Percentiles rank a stretch among this genome's conserved stretches.
Conservation (phyloP, 352 stramenopile species). For the Phytophthora ramorum region DNA sequence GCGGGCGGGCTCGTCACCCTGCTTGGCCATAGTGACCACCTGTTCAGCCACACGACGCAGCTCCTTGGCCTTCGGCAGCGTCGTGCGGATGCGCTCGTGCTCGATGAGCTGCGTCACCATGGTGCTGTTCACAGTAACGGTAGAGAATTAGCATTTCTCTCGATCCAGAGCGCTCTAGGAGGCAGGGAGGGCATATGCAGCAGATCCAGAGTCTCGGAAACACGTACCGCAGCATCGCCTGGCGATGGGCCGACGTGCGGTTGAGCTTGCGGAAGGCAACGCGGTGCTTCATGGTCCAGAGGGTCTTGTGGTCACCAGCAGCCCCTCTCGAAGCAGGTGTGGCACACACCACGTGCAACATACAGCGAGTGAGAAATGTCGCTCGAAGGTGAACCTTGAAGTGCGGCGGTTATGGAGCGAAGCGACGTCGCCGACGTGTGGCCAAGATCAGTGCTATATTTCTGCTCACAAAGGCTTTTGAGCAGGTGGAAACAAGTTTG, state of each 20-base stretch:
- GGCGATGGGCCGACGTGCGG: conserved; percentile 93
- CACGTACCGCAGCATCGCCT: conserved; percentile 94
- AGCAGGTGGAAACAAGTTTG: background rate
- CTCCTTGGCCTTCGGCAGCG: conserved; percentile 97
- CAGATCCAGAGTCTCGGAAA: background rate
- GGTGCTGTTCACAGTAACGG: conserved; percentile 61
- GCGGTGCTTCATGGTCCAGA: conserved; percentile 77
- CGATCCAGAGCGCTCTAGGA: conserved; percentile 1
- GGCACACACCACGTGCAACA: background rate
- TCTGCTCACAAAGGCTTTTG: background rate
- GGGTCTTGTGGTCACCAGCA: conserved; percentile 33
- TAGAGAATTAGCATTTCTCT: background rate
- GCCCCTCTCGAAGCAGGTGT: background rate
- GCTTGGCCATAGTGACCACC: conserved; percentile 96
- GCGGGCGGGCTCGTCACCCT: conserved; percentile 83
- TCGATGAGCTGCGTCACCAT: conserved; percentile 98
- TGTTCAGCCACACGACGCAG: conserved; percentile 94
- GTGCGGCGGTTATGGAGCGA: conserved; percentile 23
- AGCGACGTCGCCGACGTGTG: conserved; percentile 42
- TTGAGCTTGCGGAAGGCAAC: conserved; percentile 93
- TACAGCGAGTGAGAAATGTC: background rate
- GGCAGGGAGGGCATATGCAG: background rate
- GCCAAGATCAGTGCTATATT: conserved; percentile 3
- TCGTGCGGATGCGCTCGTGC: conserved; percentile 98
- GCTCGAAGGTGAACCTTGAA: conserved; percentile 15